Evolutionary conservation across 2,329 filamentous ascomycete genomes (phyloP), one percentile per base, ranked within the genome.

Genomic region (Penicillium corylophilum): DNA sequence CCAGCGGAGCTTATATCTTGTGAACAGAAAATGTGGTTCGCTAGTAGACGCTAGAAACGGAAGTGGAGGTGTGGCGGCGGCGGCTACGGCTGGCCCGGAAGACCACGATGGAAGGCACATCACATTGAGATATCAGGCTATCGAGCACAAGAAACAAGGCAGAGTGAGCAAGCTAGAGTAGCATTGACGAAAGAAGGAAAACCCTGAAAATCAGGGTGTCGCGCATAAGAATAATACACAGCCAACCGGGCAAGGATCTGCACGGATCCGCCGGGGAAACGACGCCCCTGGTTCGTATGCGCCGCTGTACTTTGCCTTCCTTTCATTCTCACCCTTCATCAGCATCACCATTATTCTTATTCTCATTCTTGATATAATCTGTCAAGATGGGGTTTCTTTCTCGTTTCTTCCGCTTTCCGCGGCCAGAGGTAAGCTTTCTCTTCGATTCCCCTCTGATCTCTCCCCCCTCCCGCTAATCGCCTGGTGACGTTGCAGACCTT

Each of bases 401-500:
- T 60, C 74, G 75, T 52, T 70, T 75, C 55, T 63, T 78, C 68
- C 76, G 77, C 71, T 71, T 78, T 56, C 76, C 74, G 68, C 74
- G 76, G 70, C 77, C 77, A 64, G 70, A 77, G 71, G 76, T 59
- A 42, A 61, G 54, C 38, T 22, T 20, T 38, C 47, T 42, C 36
- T 39, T 36, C 26, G 39, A 24, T 36, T 38, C 40, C 40, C 15
- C 41, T 47, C 43, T 48, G 41, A 49, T 53, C 54, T n/a, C n/a
- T n/a, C 38, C 22, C 41, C 28, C 38, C 41, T 36, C 12, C 42
- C n/a, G 54, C 56, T 61, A 56, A 62, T 56, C 48, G 52, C 46
- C 55, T 48, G 29, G 45, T 56, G 52, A 55, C 65, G 62, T 45
- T 16, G 46, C 69, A 96, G 91, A 87, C 84, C 42, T 93, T 96